These are phyloP conservation scores for Trypanosoma lewisi DNA, from an alignment of 208 protist genomes.

Conservation along the genomic window DNA sequence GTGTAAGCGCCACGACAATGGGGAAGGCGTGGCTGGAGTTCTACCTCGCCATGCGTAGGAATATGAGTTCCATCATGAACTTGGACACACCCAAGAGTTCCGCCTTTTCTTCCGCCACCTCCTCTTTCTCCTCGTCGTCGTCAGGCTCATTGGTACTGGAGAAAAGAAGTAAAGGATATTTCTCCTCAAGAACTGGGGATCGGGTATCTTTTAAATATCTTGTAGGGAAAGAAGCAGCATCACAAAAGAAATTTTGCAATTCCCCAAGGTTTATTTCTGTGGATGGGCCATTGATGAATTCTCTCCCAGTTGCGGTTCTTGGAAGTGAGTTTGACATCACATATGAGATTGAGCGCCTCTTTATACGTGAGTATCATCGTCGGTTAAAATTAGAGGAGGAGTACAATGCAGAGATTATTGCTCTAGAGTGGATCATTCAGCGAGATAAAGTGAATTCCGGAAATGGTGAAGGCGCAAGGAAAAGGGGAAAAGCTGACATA, in stretches of 20 bases:
- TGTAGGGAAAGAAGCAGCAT: not conserved
- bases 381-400: conserved; percentile 24
- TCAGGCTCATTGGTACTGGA: too few species aligned
- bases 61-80: too few species aligned
- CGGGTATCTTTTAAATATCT: not conserved
- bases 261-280: not conserved
- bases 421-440: conserved; percentile 18
- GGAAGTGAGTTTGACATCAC: conserved; percentile 22
- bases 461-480: not conserved
- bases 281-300: not conserved
- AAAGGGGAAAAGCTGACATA: not conserved
- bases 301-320: not conserved
- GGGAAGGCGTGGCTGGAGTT: conserved; percentile 18
- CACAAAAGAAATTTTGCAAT: not conserved
- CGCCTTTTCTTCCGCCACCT: too few species aligned
- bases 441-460: not conserved
- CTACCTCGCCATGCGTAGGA: not conserved
- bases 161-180: too few species aligned
- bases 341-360: conserved; percentile 50
- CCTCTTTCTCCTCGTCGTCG: too few species aligned
- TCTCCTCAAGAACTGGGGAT: too few species aligned
- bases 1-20: conserved; percentile 6
- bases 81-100: too few species aligned
- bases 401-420: conserved; percentile 14
- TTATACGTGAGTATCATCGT: conserved; percentile 42